Base-by-base conservation (phyloP, 306 rosid species). In the Citrullus colocynthis region DNA sequence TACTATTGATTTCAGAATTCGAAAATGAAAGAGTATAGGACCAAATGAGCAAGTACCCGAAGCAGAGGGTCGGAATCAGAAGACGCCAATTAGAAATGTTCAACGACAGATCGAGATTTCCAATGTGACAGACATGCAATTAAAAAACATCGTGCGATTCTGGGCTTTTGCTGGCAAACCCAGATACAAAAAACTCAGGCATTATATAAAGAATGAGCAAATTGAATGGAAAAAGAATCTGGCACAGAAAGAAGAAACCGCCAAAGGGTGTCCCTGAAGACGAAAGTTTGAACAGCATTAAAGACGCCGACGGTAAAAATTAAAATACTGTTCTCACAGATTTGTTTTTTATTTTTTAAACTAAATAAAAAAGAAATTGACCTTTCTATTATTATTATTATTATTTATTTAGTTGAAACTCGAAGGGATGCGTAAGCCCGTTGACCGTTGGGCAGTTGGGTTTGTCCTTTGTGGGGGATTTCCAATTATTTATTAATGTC, bases 81-180 rank as follows among this genome's bases (percentile, higher is more conserved):
- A 44, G 12, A 70, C 56, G 75, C 76, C 41, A 72, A 20, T 9
- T 0, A 28, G 59, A 30, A 73, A 2, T 16, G 51, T 30, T 73
- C 61, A 73, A 73, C 39, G 60, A 15, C 77, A 49, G 77, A 51
- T 28, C 44, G 77, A 51, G 56, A 73, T 49, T 73, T 73, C 60
- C 44, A 8, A 30, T 16, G 77, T 16, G 24, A 73, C 24, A 30
- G 16, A 51, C 15, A 49, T 2, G 39, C 11, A 7, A 67, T 67
- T 67, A 71, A 71, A 71, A 12, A 73, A 16, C 11, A 51, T 13
- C 61, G 60, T 51, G 77, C 77, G 4, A 73, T 73, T 73, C 45
- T 51, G 77, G 60, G 60, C 44, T 24, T 51, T 30, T 73, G 77
- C 77, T 17, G 77, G 77, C 44, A 51, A 73, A 73, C 77, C 76